Evolutionary conservation across 805 yeast genomes (phyloP), one percentile per base, ranked within the genome.

Genomic region (Yamadazyma tumulicola): DNA sequence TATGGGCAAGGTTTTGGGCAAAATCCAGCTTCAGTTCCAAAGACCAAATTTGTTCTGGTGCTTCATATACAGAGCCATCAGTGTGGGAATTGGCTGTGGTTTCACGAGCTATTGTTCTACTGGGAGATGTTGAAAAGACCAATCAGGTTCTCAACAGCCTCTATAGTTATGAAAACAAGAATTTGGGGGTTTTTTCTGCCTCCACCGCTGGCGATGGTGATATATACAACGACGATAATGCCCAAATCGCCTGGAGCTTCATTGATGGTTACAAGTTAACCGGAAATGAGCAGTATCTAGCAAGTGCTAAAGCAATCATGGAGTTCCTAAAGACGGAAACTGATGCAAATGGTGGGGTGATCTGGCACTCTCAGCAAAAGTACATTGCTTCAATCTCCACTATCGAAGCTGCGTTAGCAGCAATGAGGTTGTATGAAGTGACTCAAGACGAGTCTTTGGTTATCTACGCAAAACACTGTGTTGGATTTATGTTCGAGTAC

Each of bases 331-430:
- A 35, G 39, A 32, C 33, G n/a, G 57, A 54, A 41, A 46, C 51
- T 47, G 48, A 48, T 25, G 30, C 31, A 11, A 44, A 38, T 14
- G 62, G 62, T 3, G 61, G 61, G 6, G 51, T 57, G 2, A 38
- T 34, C 13, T 57, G 62, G 62, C 35, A 45, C 13, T 46, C 46
- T 26, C 34, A 46, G 3, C 38, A 34, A 8, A 39, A 37, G n/a
- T 57, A 57, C 29, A 41, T 54, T 16, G 57, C 62, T 7, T 53
- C 62, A 11, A 57, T 57, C 24, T 54, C 61, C 5, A 51, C 57
- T 6, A 43, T 48, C 10, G 62, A 57, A 37, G 51, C 54, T 1
- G 60, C 57, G 4, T 43, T 57, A 20, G 57, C 59, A 7, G 57
- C 61, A 3, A 40, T 49, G 9, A 39, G 44, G 27, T 25, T 55